Evolutionary conservation across 2,329 filamentous ascomycete genomes (phyloP), one percentile per base, ranked within the genome.

Genomic region (Apiospora kogelbergensis): DNA sequence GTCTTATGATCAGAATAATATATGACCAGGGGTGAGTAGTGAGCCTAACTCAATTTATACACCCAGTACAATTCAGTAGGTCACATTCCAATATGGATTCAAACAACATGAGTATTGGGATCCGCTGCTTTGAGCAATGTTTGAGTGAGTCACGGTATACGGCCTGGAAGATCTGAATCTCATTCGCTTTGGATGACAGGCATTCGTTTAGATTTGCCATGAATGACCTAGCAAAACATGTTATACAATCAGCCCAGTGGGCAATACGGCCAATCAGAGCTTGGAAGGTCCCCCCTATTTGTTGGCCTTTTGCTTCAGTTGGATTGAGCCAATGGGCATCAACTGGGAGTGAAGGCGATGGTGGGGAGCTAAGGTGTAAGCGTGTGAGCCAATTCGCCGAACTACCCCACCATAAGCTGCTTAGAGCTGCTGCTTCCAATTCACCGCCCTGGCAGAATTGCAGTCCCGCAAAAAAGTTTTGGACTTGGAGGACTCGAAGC

Each of bases 381-480:
- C 40, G 30, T 33, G 26, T 60, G 53, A 37, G 30, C n/a, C 30
- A 37, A 60, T 13, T 13, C 6, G 30, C 53, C 17, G 30, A 37
- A 20, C 53, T 60, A 60, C 53, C 53, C 53, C 53, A 60, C 53
- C 53, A 60, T 37, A 20, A n/a, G 3, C 17, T 60, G 26, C 11
- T 60, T 33, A 11, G 53, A 37, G 53, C 30, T 60, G 17, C 4
- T n/a, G 15, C 5, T 7, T 60, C 3, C 4, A 6, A n/a, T n/a
- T 60, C 53, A 60, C 53, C 53, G 53, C 41, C 63, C 41, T 45
- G 63, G 63, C 63, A 65, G 63, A 65, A 65, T 45, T 10, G 13
- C 3, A 15, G 30, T n/a, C 63, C 63, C 63, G 44, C 44, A 42
- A 65, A 65, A 65, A 65, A 65, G 63, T 65, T 65, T 65, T 45